Conservation (phyloP, 2,329 filamentous ascomycete species). For the Verticillium nonalfalfae region DNA sequence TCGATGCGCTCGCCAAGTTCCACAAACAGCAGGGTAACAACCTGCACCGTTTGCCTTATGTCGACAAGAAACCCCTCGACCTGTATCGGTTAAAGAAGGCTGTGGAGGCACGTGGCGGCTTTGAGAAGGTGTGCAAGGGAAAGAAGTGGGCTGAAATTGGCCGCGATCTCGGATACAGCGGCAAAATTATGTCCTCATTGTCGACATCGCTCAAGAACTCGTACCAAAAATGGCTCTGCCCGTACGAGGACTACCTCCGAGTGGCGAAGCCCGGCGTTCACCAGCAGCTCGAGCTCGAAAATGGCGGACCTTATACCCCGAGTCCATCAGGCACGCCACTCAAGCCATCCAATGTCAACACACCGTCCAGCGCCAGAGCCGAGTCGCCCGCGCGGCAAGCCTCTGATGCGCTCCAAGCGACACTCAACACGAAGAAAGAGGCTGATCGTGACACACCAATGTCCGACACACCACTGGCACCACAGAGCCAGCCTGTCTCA, state of each 20-base stretch:
- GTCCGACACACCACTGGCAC: conserved; percentile 34
- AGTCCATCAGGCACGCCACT: conserved; percentile 63
- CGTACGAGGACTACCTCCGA: conserved; percentile 91
- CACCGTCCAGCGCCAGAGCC: conserved; percentile 49
- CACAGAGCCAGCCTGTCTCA: conserved; percentile 32
- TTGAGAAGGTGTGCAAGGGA: conserved; percentile 91
- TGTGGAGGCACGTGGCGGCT: conserved; percentile 88
- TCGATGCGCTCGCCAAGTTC: conserved; percentile 91
- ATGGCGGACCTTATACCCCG: conserved; percentile 86
- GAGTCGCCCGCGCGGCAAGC: conserved; percentile 62
- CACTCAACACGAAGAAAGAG: conserved; percentile 38
- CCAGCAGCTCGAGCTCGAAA: conserved; percentile 87
- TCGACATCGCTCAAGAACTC: conserved; percentile 98
- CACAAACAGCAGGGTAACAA: conserved; percentile 96
- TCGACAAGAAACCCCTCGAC: conserved; percentile 95
- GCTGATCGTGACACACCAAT: conserved; percentile 41
- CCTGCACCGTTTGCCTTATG: conserved; percentile 87
- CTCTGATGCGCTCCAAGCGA: conserved; percentile 45
- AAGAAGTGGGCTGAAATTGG: conserved; percentile 99
- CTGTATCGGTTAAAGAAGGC: conserved; percentile 95
- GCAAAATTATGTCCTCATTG: conserved; percentile 98
- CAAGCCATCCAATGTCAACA: conserved; percentile 56
- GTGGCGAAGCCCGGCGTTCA: conserved; percentile 94
- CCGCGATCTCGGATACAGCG: conserved; percentile 91
- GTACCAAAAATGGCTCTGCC: conserved; percentile 92